phyloP scores from a whole-genome alignment of 495 filamentous ascomycete genomes.

The Aspergillus sclerotiicarbonarius region DNA sequence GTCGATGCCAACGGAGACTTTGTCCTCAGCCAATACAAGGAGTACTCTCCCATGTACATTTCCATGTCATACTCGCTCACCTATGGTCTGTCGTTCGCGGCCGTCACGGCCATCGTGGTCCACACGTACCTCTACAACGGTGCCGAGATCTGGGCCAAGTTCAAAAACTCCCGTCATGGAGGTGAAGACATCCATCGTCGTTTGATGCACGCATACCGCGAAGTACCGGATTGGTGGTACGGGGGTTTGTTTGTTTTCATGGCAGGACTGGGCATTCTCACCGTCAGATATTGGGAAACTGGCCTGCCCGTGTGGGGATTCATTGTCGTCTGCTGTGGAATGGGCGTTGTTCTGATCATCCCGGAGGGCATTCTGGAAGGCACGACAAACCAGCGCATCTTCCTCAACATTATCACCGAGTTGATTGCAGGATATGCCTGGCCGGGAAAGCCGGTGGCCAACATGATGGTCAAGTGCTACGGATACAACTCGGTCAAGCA shows the following conservation, averaged over 20 bases:
- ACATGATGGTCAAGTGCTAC: conserved; percentile 85
- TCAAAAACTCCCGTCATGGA: conserved; percentile 50
- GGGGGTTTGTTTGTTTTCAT: conserved; percentile 69
- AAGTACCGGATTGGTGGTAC: conserved; percentile 43
- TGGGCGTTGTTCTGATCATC: conserved; percentile 68
- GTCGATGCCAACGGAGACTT: conserved; percentile 51
- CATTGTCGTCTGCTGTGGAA: conserved; percentile 60
- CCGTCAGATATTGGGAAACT: conserved; percentile 50
- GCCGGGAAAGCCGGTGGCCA: conserved; percentile 77
- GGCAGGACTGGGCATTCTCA: conserved; percentile 59
- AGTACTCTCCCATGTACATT: conserved; percentile 62
- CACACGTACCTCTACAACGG: conserved; percentile 60
- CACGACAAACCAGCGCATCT: conserved; percentile 62
- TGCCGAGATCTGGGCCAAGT: conserved; percentile 55
- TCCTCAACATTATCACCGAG: conserved; percentile 73
- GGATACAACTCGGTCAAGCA: conserved; percentile 55
- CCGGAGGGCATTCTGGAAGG: conserved; percentile 84
- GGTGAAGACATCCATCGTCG: conserved; percentile 46
- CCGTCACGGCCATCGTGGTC: conserved; percentile 56
- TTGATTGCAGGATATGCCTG: conserved; percentile 75
- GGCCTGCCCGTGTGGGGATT: conserved; percentile 80
- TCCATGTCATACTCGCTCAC: conserved; percentile 62
- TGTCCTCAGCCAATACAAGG: conserved; percentile 52
- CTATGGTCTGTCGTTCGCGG: conserved; percentile 63
- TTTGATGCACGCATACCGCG: conserved; percentile 28